A percentile compares a stretch with the other conserved stretches of the same genome.
phyloP scores from a whole-genome alignment of 768 basidiomycete genomes.

The Xerocomus brunneocitrinus region DNA sequence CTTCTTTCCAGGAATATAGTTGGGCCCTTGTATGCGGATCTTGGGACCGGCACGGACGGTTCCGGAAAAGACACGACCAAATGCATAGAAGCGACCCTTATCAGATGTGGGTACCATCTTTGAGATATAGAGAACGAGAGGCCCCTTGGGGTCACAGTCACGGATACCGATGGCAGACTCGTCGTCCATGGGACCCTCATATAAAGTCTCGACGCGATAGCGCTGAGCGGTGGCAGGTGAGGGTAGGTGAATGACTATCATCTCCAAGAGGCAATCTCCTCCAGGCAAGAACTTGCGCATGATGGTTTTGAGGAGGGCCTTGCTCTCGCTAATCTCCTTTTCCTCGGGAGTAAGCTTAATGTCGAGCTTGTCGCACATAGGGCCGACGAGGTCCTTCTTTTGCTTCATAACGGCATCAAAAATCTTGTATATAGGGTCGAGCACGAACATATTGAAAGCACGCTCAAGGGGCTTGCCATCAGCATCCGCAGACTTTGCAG shows the following conservation, averaged over 20 bases:
- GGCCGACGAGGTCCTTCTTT: constrained; percentile 83
- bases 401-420: constrained; percentile 99
- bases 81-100: constrained; percentile 99
- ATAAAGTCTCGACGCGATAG: constrained; percentile 98
- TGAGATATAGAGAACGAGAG: constrained; percentile 96
- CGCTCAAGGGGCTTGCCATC: constrained; percentile 94
- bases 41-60: constrained; percentile 97
- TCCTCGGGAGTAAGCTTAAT: constrained; percentile 84
- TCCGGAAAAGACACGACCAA: constrained; percentile 99
- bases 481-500: constrained; percentile 65
- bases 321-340: constrained; percentile 84
- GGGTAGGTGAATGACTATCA: constrained; percentile 99
- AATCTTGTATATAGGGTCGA: constrained; percentile 98
- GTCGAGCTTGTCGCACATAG: constrained; percentile 95
- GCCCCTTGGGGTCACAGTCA: constrained; percentile 94
- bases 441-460: constrained; percentile 97
- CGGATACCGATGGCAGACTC: constrained; percentile 98
- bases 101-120: constrained; percentile 99
- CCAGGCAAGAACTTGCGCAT: constrained; percentile 99
- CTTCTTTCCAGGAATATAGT: constrained; percentile 98
- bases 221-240: constrained; percentile 96
- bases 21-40: constrained; percentile 98
- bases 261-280: constrained; percentile 97
- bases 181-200: constrained; percentile 99
- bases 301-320: constrained; percentile 91